Base-by-base conservation (phyloP, 116 monocot genomes). In the Cymodocea nodosa region DNA sequence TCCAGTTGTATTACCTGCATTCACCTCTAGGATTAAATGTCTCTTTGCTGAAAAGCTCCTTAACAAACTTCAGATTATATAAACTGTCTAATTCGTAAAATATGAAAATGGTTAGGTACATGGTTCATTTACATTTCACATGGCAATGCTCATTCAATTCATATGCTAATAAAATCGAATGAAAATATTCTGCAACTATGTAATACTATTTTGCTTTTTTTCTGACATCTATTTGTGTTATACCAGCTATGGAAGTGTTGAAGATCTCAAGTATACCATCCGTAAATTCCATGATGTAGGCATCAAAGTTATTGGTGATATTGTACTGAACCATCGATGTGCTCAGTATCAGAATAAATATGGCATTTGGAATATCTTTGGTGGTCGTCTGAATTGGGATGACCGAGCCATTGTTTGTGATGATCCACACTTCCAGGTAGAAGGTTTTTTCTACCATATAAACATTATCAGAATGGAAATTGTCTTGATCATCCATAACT, bases 371-470 rank as follows among this genome's bases (percentile, higher is more conserved):
- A 94, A 94, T 65, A 58, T 94, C 48, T 94, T 90, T 77, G 94
- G 94, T 58, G 94, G 94, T 19, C 90, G 69, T 53, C 70, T 95
- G 56, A 83, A 82, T 61, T 95, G 94, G 94, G 94, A 90, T 87
- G 90, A 85, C 23, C 74, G 83, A 63, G 94, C 94, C 65, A 50
- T 95, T 77, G 94, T 95, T 62, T 82, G 81, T 59, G 95, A 95
- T 83, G 90, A 95, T 83, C 95, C 95, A 52, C 87, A 95, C 79
- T 95, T 95, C 71, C 95, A 95, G 87, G 95, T 90, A 75, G 39
- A 34, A 13, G 18, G 9, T 63, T 63, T 15, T 35, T 60, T 60
- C 0, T 17, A 60, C 5, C 6, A 6, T 44, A 4, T 44, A 44
- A 44, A 44, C 3, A 44, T 44, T 44, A 44, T 44, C 11, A 11